Conservation (phyloP, 345 rosid genomes). For the Angophora floribunda region DNA sequence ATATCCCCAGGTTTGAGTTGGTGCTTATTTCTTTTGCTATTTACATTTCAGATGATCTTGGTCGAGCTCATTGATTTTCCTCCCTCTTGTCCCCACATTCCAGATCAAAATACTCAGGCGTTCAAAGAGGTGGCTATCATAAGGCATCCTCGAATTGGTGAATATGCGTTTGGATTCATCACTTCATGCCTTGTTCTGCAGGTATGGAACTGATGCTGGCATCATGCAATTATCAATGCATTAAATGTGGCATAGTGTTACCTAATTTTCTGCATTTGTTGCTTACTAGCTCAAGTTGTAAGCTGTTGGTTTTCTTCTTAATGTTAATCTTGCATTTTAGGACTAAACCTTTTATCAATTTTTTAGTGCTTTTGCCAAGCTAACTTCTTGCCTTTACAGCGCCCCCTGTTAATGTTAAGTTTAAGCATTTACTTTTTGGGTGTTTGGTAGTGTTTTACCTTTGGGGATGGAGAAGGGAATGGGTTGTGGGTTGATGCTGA, state of each 20-base stretch:
- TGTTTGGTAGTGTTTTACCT: background rate
- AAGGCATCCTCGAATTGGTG: slow-evolving; percentile 96
- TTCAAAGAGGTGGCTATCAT: slow-evolving; percentile 98
- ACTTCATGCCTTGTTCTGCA: slow-evolving; percentile 84
- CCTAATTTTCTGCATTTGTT: background rate
- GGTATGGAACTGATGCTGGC: slow-evolving; percentile 19
- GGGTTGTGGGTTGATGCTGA: background rate
- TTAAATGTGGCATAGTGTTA: background rate
- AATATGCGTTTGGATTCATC: slow-evolving; percentile 97
- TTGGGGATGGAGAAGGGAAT: background rate
- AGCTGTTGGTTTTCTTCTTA: background rate
- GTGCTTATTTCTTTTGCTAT: background rate
- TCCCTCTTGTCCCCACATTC: background rate
- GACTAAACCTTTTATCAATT: background rate
- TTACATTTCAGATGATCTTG: background rate
- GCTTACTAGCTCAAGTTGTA: background rate
- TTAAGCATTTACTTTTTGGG: background rate
- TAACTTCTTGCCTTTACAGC: background rate
- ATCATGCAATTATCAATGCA: background rate
- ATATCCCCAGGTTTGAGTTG: slow-evolving; percentile 77
- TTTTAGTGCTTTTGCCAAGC: background rate
- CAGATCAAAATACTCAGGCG: slow-evolving; percentile 94
- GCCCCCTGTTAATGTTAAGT: background rate
- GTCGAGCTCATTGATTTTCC: background rate
- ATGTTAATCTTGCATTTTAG: background rate